Percentiles rank a stretch among this genome's conserved stretches.
These are phyloP conservation scores for Phragmites australis DNA, from an alignment of 176 grass and related monocot genomes.

Conservation along the genomic window DNA sequence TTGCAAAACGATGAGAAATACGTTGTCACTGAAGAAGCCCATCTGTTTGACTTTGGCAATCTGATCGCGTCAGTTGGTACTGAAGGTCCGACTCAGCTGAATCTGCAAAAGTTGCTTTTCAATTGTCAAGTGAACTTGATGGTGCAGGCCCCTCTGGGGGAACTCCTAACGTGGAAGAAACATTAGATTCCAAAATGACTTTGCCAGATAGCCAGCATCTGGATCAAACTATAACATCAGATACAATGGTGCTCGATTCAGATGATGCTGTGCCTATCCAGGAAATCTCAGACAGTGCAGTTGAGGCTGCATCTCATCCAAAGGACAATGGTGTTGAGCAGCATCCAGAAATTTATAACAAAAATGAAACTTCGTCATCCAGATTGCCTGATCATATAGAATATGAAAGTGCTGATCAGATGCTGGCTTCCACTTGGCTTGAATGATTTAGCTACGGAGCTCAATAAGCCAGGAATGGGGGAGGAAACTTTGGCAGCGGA, in stretches of 20 bases:
- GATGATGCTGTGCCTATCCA: slow-evolving; percentile 44
- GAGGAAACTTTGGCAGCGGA: slow-evolving; percentile 14
- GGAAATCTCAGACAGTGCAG: background rate
- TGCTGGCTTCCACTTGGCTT: slow-evolving; percentile 31
- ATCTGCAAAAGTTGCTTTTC: slow-evolving; percentile 8
- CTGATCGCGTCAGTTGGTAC: slow-evolving; percentile 21
- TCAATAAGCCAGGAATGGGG: background rate
- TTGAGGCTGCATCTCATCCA: background rate
- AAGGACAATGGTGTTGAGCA: slow-evolving; percentile 21
- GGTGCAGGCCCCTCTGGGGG: background rate
- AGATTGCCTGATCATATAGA: slow-evolving; percentile 30
- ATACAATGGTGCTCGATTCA: slow-evolving; percentile 51
- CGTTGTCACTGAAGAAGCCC: background rate
- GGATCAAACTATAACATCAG: slow-evolving; percentile 35
- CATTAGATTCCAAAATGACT: slow-evolving; percentile 30
- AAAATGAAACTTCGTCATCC: slow-evolving; percentile 7
- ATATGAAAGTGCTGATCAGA: slow-evolving; percentile 26
- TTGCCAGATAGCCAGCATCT: slow-evolving; percentile 39
- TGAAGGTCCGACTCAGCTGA: background rate
- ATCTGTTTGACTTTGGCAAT: slow-evolving; percentile 33
- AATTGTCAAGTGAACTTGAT: background rate
- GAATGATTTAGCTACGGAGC: slow-evolving; percentile 29
- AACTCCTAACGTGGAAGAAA: slow-evolving; percentile 37
- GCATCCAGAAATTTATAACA: slow-evolving; percentile 17
- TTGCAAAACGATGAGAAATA: slow-evolving; percentile 7